Percentiles rank a stretch among this genome's conserved stretches.
Evolutionary conservation across 202 grass and related monocot species (phyloP).

Genomic region (Zoysia matrella): DNA sequence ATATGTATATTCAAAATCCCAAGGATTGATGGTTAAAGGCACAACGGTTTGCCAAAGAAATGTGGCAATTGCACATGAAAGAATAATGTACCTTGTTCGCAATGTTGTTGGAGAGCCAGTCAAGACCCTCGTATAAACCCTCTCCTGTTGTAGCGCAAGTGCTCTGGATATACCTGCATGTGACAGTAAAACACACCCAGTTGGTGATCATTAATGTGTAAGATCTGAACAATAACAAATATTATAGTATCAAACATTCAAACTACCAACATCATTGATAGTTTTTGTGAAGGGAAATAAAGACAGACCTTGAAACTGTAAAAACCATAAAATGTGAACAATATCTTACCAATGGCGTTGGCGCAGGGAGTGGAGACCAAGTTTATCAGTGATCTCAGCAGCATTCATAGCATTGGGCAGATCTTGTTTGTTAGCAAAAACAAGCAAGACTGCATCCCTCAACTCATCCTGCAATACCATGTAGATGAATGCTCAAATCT

Average conservation of each 20-base stretch:
- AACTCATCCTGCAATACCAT: constrained; percentile 27
- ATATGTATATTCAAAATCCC: background rate
- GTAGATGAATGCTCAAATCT: constrained; percentile 28
- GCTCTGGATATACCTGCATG: constrained; percentile 69
- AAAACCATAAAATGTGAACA: no score
- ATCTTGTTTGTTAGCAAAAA: no score
- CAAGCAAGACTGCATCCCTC: no score
- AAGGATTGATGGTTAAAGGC: background rate
- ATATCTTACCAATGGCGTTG: no score
- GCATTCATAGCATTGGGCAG: no score
- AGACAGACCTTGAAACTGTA: background rate
- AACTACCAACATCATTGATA: background rate
- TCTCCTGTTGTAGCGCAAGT: background rate
- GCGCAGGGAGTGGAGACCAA: no score
- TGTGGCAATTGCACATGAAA: background rate
- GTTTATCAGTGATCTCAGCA: no score
- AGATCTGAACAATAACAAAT: background rate
- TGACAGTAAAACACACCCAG: background rate
- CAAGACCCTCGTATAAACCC: no score
- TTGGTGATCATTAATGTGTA: background rate
- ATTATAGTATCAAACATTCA: background rate
- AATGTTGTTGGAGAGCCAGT: constrained; percentile 49
- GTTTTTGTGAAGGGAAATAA: background rate
- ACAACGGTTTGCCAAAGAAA: background rate
- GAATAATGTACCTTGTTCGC: constrained; percentile 58